phyloP scores from a whole-genome alignment of 73 alveolate genomes.

The Symbiodinium natans region DNA sequence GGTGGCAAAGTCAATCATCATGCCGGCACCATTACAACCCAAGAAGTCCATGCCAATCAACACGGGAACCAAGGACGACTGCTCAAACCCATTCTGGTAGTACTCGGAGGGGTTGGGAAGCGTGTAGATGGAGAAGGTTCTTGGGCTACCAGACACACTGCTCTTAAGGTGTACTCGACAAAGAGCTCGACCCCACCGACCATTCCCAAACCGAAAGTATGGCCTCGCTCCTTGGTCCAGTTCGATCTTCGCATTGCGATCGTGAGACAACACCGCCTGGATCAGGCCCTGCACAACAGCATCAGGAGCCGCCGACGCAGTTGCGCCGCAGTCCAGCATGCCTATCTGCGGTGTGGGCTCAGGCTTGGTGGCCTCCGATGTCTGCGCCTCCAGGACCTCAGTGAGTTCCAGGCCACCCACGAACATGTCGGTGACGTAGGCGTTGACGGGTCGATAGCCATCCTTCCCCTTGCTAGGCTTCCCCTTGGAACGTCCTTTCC shows the following conservation, averaged over 20 bases:
- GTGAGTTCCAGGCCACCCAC: background rate
- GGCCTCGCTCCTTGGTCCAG: background rate
- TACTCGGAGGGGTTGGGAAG: too few relatives aligned
- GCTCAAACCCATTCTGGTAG: too few relatives aligned
- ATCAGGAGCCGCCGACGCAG: background rate
- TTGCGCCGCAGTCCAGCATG: background rate
- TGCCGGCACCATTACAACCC: background rate
- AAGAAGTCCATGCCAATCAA: background rate
- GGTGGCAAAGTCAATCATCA: slow-evolving; percentile 6
- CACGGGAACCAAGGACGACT: too few relatives aligned
- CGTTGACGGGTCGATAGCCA: background rate
- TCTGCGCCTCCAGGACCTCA: background rate
- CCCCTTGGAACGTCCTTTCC: background rate
- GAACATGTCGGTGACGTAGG: background rate
- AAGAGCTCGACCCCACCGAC: too few relatives aligned
- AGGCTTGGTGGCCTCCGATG: background rate
- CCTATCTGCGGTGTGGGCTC: background rate
- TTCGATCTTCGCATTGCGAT: background rate
- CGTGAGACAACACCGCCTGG: background rate
- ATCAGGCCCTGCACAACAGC: background rate
- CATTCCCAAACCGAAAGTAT: too few relatives aligned
- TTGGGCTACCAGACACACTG: too few relatives aligned
- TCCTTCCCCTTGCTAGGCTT: background rate
- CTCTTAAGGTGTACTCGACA: too few relatives aligned
- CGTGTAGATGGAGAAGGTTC: too few relatives aligned